A percentile compares a stretch with the other conserved stretches of the same genome.
Conservation (phyloP, 192 early-diverging fungal species). For the Coemansia asiatica region DNA sequence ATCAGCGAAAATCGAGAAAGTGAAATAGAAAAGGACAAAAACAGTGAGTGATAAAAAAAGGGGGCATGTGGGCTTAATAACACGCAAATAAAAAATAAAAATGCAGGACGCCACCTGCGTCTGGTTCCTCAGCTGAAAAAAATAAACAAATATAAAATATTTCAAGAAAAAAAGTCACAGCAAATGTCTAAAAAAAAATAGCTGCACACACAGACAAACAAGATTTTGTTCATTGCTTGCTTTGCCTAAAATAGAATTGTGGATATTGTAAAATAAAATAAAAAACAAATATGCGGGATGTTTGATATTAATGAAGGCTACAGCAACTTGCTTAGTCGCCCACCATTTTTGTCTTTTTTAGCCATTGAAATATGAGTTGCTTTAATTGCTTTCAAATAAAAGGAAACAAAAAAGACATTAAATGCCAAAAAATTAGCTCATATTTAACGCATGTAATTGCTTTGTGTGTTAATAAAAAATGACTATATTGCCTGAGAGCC, state of each 20-base stretch:
- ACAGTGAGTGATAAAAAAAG: neutral
- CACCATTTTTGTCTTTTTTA: neutral
- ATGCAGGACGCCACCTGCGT: constrained; percentile 10
- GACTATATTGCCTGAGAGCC: neutral
- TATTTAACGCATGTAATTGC: neutral
- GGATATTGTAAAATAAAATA: constrained; percentile 1
- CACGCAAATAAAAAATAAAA: neutral
- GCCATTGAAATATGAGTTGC: neutral
- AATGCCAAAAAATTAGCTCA: neutral
- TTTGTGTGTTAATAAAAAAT: neutral
- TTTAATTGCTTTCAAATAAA: neutral
- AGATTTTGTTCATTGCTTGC: neutral
- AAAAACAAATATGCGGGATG: neutral
- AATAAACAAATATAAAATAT: neutral
- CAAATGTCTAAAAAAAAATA: neutral
- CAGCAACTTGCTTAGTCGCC: neutral
- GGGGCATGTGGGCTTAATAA: constrained; percentile 3
- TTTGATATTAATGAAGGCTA: neutral
- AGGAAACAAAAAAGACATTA: neutral
- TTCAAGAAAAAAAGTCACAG: neutral
- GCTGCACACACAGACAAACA: neutral
- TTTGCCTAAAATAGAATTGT: neutral
- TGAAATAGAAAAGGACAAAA: neutral
- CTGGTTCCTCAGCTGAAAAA: neutral
- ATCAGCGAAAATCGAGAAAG: neutral